Evolutionary conservation across 768 basidiomycete species (phyloP), one percentile per base, ranked within the genome.

Genomic region (Pulveroboletus sp.): DNA sequence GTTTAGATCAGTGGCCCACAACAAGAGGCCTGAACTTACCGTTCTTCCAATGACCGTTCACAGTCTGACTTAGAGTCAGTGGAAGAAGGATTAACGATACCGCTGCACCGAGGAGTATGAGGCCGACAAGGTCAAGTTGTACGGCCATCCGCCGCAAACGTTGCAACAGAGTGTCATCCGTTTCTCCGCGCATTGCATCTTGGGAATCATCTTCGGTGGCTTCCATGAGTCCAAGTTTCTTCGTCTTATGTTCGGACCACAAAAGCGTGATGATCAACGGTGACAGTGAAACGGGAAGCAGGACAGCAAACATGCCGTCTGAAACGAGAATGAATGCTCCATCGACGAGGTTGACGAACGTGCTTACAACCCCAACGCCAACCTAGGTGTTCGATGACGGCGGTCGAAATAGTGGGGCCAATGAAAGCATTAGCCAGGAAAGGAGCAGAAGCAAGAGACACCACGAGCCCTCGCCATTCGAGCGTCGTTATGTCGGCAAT

Each of bases 281-380:
- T 3, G 71, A 53, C 14, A 82, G 73, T 0, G 78, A 57, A 6
- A 65, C 67, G 0, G 80, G 81, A 15, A 81, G 69, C 27, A 84
- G 67, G 51, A 83, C 77, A 26, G 76, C 75, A 59, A 82, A 82
- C 76, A 80, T 79, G 21, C 73, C 76, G 50, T 80, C 77, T 79
- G 51, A 27, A 56, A 38, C 32, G 42, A 12, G 32, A 54, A 40
- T 51, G 32, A 44, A 43, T 49, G 26, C 38, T 24, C 21, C 33
- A 24, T 39, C 40, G 11, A 28, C 3, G 5, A 31, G 24, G 18
- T 18, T 21, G 14, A 26, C 5, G 49, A 31, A 37, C 38, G 43
- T 51, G 76, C 81, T 40, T 59, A 81, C 80, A 86, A 30, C 84
- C 84, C 84, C 84, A 85, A 63, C 84, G 66, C 84, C 84, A 86